Percentiles rank a stretch among this genome's conserved stretches.
These are phyloP conservation scores for Camellia oleifera DNA, from an alignment of 179 eudicot genomes.

Conservation along the genomic window DNA sequence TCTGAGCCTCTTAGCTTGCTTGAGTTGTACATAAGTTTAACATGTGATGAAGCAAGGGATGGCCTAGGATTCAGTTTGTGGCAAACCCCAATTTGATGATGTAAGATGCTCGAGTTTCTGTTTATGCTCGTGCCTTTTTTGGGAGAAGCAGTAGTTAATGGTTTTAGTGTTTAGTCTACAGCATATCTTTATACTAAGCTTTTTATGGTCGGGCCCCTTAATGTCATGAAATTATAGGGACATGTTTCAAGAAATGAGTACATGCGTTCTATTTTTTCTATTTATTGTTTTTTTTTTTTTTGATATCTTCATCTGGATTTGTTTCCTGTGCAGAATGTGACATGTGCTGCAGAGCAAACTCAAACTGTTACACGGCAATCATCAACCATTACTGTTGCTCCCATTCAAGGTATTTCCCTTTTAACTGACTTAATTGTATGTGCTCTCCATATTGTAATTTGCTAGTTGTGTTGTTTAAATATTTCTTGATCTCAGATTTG, in stretches of 20 bases:
- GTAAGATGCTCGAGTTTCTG: neutral
- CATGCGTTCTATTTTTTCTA: no score
- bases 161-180: neutral
- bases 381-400: conserved; percentile 77
- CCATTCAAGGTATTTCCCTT: conserved; percentile 46
- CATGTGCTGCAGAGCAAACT: conserved; percentile 75
- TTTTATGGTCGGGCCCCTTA: neutral
- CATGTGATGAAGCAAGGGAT: neutral
- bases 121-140: neutral
- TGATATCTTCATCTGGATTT: neutral
- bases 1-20: neutral
- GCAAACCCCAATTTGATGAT: neutral
- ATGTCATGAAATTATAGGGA: neutral
- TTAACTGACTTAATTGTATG: neutral
- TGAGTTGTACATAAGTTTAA: neutral
- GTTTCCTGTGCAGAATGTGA: conserved; percentile 54
- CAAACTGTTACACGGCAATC: conserved; percentile 72
- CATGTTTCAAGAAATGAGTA: neutral
- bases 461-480: neutral
- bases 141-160: neutral
- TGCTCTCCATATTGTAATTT: neutral
- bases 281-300: no score
- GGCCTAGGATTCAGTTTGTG: neutral
- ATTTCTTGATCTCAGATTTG: neutral
- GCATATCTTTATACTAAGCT: neutral